Base-by-base conservation (phyloP, 176 grass and related monocot species). In the Tuctoria greenei region DNA sequence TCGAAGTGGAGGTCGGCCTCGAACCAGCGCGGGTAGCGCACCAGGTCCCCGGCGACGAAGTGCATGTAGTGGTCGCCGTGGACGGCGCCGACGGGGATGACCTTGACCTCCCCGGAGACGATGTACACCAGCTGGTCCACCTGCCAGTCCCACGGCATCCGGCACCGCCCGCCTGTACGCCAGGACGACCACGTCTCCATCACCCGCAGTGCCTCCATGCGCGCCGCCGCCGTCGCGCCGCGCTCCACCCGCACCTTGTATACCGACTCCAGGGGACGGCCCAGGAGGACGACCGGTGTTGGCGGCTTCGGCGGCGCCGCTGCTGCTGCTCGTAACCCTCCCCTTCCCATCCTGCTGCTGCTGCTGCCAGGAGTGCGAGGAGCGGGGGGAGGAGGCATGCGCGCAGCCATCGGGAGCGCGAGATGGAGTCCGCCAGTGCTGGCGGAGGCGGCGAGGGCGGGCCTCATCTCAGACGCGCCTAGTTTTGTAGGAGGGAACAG, bases 1-100 rank as follows among this genome's bases (percentile, higher is more conserved):
- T 97, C 76, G 75, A 97, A 97, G 84, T 91, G 88, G 75, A 97
- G 88, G 71, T 93, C 91, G 37, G 94, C 94, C 79, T 97, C 94
- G 25, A 97, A 52, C 91, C 91, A 97, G 73, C 91, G 93, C 37
- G 91, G 94, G 68, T 97, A 97, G 50, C 91, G 65, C 12, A 97
- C 91, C 25, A 97, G 77, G 71, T 97, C 94, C 20, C 94, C 94
- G 21, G 94, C 91, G 10, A 93, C 88, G 78, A 97, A 97, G 62
- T 81, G 88, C 94, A 97, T 97, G 88, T 73, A 83, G 38, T 86
- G 72, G 37, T 91, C 88, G 66, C 94, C 91, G 62, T 89, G 82
- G 65, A 79, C 89, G 79, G 88, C 86, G 47, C 91, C 91, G 54
- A 84, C 71, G 23, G 91, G 94, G 38, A 97, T 81, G 12, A 97